phyloP scores from a whole-genome alignment of 805 yeast species.

The Lipomyces yamanashiensis region DNA sequence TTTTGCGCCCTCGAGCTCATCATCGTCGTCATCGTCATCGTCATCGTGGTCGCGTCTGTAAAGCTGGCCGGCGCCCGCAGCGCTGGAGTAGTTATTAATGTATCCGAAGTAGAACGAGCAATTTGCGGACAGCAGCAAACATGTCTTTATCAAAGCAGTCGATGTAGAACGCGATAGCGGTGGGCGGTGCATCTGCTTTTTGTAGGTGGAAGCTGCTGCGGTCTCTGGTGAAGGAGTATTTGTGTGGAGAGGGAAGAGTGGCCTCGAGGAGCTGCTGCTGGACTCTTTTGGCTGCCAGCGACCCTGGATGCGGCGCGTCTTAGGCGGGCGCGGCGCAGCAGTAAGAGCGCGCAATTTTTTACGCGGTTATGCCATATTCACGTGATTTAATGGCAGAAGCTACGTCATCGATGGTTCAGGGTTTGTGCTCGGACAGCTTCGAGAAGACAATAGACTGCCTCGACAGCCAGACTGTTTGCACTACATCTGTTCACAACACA shows the following conservation, averaged over 20 bases:
- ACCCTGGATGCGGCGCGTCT: conserved; percentile 2
- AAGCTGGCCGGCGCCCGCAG: neutral
- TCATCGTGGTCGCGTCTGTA: conserved; percentile 17
- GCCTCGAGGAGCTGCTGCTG: neutral
- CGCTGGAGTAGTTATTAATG: neutral
- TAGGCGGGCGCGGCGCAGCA: neutral
- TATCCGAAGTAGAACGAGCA: conserved; percentile 4
- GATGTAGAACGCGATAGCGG: conserved; percentile 21
- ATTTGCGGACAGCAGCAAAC: conserved; percentile 29
- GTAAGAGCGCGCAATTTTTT: neutral
- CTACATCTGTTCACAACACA: too few species aligned
- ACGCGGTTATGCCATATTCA: neutral
- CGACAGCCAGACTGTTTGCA: too few species aligned
- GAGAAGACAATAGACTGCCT: neutral
- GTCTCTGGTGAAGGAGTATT: neutral
- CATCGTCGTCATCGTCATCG: conserved; percentile 34
- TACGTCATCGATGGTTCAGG: neutral
- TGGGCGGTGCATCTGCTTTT: conserved; percentile 26
- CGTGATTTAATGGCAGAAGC: neutral
- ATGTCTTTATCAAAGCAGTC: conserved; percentile 27
- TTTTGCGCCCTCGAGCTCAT: conserved; percentile 35
- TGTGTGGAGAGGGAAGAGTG: neutral
- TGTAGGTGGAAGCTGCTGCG: neutral
- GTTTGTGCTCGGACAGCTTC: too few species aligned
- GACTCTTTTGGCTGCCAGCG: neutral